These are phyloP conservation scores for Periconia sp. DNA, from an alignment of 2,329 filamentous ascomycete genomes.

Conservation along the genomic window DNA sequence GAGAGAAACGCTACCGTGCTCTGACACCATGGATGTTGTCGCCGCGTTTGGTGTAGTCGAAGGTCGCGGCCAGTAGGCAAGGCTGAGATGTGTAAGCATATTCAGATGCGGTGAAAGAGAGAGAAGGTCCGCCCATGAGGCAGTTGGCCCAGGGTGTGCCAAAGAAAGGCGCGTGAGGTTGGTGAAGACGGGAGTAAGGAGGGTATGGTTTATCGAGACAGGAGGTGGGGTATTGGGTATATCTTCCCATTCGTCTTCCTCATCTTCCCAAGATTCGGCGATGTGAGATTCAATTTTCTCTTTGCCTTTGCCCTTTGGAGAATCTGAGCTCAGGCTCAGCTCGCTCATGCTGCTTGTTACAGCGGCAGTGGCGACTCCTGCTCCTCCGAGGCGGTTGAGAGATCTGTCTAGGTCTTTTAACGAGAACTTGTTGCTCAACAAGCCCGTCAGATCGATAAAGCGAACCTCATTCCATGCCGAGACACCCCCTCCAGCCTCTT, in stretches of 20 bases:
- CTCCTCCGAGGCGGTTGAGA: conserved; percentile 25
- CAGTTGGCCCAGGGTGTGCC: conserved; percentile 51
- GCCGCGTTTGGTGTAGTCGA: conserved; percentile 58
- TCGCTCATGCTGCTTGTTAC: conserved; percentile 15
- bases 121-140: conserved; percentile 60
- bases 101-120: conserved; percentile 54
- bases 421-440: conserved; percentile 52
- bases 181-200: conserved; percentile 45
- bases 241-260: conserved; percentile 30
- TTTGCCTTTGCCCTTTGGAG: conserved; percentile 13
- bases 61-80: conserved; percentile 64
- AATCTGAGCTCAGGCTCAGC: conserved; percentile 10
- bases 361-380: not conserved
- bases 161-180: conserved; percentile 62
- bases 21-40: conserved; percentile 48
- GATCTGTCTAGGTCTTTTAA: conserved; percentile 54
- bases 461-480: conserved; percentile 49
- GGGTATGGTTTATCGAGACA: conserved; percentile 12
- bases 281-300: conserved; percentile 20
- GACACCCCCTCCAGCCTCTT: conserved; percentile 27
- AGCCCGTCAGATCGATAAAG: conserved; percentile 56
- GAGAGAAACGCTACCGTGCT: conserved; percentile 48
- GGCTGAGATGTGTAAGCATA: conserved; percentile 63
- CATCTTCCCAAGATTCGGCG: conserved; percentile 53
- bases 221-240: not conserved